Evolutionary conservation across 495 filamentous ascomycete genomes (phyloP).

Genomic region (Letharia lupina): DNA sequence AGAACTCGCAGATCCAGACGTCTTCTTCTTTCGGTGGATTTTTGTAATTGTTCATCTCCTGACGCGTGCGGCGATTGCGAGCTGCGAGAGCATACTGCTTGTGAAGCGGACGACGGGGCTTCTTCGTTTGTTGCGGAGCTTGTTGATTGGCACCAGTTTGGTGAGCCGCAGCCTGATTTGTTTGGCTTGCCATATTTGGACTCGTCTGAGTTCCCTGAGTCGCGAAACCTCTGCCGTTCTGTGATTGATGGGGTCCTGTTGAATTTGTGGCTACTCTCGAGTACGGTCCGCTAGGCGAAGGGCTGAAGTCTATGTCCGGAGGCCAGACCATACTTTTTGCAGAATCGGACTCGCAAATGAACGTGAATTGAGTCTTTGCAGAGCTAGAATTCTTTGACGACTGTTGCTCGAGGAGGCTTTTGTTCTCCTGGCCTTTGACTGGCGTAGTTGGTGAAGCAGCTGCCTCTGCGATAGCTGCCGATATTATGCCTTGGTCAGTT

Average conservation of each 20-base stretch:
- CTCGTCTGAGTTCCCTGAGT: constrained; percentile 58
- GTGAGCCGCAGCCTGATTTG: constrained; percentile 28
- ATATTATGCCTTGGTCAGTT: constrained; percentile 70
- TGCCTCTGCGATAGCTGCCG: constrained; percentile 79
- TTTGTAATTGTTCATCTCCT: constrained; percentile 65
- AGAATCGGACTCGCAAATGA: constrained; percentile 74
- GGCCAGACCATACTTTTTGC: constrained; percentile 51
- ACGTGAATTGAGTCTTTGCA: constrained; percentile 80
- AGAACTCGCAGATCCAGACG: constrained; percentile 92
- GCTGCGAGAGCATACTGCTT: constrained; percentile 57
- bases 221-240: constrained; percentile 34
- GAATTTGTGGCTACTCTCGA: constrained; percentile 22
- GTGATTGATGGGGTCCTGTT: constrained; percentile 8
- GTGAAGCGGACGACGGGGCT: constrained; percentile 48
- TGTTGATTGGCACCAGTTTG: constrained; percentile 28
- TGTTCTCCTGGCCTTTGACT: constrained; percentile 57
- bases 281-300: constrained; percentile 28
- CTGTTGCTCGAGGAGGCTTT: constrained; percentile 67
- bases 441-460: constrained; percentile 57
- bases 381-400: constrained; percentile 48
- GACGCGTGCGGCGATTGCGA: constrained; percentile 57
- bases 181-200: constrained; percentile 38
- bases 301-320: constrained; percentile 33
- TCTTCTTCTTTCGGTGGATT: constrained; percentile 67
- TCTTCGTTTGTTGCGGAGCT: constrained; percentile 42